phyloP scores from a whole-genome alignment of 257 asterid genomes.

The Ligustrum vulgare region DNA sequence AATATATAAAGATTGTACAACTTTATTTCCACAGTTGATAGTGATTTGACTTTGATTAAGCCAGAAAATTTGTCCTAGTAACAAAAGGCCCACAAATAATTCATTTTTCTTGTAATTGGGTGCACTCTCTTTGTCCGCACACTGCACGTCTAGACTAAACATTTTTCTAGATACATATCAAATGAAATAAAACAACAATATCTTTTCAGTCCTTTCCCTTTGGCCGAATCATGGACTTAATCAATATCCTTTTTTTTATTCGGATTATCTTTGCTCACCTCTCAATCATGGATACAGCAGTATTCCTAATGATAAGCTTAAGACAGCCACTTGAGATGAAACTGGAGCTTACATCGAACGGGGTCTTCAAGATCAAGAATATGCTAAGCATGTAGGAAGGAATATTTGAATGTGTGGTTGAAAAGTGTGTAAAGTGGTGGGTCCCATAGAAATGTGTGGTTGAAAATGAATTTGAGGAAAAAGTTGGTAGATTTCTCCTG shows the following conservation, averaged over 20 bases:
- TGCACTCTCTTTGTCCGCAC: slow-evolving; percentile 25
- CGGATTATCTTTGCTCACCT: slow-evolving; percentile 1
- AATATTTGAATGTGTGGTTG: not conserved
- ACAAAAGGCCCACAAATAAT: slow-evolving; percentile 41
- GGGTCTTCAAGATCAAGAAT: not conserved
- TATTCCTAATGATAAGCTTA: slow-evolving; percentile 13
- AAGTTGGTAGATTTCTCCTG: too few species aligned
- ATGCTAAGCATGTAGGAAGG: not conserved
- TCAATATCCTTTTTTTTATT: not conserved
- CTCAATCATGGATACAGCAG: slow-evolving; percentile 17
- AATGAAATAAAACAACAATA: slow-evolving; percentile 14
- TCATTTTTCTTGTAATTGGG: slow-evolving; percentile 25
- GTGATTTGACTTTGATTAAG: slow-evolving; percentile 35
- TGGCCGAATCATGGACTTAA: slow-evolving; percentile 17
- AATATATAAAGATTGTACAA: slow-evolving; percentile 26
- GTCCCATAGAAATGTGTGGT: too few species aligned
- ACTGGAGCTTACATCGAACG: slow-evolving; percentile 10
- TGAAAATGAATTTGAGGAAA: too few species aligned
- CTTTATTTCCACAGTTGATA: slow-evolving; percentile 42
- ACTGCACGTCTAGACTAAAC: slow-evolving; percentile 5
- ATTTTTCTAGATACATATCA: slow-evolving; percentile 3
- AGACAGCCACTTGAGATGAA: slow-evolving; percentile 28
- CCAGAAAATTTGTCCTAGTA: slow-evolving; percentile 24
- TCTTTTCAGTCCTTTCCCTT: slow-evolving; percentile 4
- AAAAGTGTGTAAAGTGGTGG: too few species aligned